Base-by-base conservation (phyloP, 176 grass and related monocot species). In the Panicum miliaceum region DNA sequence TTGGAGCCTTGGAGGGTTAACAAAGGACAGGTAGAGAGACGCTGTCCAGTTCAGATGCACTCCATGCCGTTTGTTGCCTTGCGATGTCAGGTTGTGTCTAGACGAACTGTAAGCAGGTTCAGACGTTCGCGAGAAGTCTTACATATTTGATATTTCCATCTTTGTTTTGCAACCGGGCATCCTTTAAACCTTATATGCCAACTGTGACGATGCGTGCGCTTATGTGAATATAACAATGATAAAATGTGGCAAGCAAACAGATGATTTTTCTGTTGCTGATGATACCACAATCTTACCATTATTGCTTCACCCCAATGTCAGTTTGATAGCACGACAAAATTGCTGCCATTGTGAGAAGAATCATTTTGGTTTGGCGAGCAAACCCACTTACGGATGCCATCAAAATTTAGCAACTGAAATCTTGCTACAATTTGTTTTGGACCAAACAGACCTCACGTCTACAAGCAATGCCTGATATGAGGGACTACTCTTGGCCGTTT, bases 331-430 rank as follows among this genome's bases (percentile, higher is more conserved):
- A 32, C 41, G 25, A 26, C 36, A 67, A 66, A 23, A 7, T 7
- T 58, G 18, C 16, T 45, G 36, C 48, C 18, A 18, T 9, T 45
- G 7, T 8, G 2, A 58, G 19, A 52, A 56, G 22, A 68, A 46
- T 37, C 36, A n/a, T 25, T 40, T 10, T 11, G 9, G 40, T 43
- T 34, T 25, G 18, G 9, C 22, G 16, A 54, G 32, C 47, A 64
- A 66, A 45, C 12, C 20, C 22, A 2, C 9, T 10, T 35, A 26
- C 18, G 19, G 48, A 66, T 18, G 12, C 1, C 25, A 6, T 7
- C 12, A 2, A 81, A 82, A 83, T 61, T n/a, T 73, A 36, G 64
- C 41, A 73, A 10, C 68, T 16, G 20, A 12, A 52, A 66, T 66
- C 15, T 27, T 23, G 46, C 59, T 22, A 38, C 34, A 20, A 4